A percentile compares a stretch with the other conserved stretches of the same genome.
phyloP scores from a whole-genome alignment of 495 filamentous ascomycete genomes.

The Pyrenula aspistea region DNA sequence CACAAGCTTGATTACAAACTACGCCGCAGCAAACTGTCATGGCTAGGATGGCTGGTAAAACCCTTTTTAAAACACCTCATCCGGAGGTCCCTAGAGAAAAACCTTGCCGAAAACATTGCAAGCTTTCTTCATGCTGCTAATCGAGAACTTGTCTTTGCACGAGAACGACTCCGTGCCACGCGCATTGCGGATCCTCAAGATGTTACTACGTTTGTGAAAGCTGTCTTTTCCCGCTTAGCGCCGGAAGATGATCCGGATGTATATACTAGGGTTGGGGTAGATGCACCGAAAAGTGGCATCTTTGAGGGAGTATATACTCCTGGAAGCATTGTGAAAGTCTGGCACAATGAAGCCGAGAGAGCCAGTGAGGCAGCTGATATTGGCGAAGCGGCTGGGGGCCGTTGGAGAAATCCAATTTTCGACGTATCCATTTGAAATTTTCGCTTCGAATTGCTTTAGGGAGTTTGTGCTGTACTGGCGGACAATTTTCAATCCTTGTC shows the following conservation, averaged over 20 bases:
- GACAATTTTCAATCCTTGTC: too few relatives aligned
- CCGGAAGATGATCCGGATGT: slow-evolving; percentile 63
- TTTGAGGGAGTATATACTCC: slow-evolving; percentile 82
- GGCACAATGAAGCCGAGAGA: slow-evolving; percentile 63
- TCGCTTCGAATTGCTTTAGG: too few relatives aligned
- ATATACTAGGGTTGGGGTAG: slow-evolving; percentile 55
- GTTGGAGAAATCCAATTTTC: slow-evolving; percentile 81
- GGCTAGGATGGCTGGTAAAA: slow-evolving; percentile 72
- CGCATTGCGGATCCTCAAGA: slow-evolving; percentile 73
- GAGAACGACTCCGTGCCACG: slow-evolving; percentile 76
- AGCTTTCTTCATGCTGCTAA: slow-evolving; percentile 61
- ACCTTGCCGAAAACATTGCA: slow-evolving; percentile 60
- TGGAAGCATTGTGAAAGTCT: slow-evolving; percentile 74
- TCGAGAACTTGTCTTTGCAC: slow-evolving; percentile 72
- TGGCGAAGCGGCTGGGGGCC: slow-evolving; percentile 33
- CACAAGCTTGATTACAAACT: slow-evolving; percentile 78
- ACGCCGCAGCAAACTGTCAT: slow-evolving; percentile 59
- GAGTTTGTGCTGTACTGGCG: too few relatives aligned
- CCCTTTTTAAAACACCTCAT: slow-evolving; percentile 73
- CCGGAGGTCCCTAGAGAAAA: slow-evolving; percentile 64
- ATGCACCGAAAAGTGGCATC: slow-evolving; percentile 48
- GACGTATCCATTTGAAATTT: slow-evolving; percentile 39
- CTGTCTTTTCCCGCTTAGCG: slow-evolving; percentile 60
- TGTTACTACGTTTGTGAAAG: slow-evolving; percentile 66
- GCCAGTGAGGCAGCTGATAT: slow-evolving; percentile 52